Conservation (phyloP, 139 green algal genomes). For the Haematococcus lacustris region DNA sequence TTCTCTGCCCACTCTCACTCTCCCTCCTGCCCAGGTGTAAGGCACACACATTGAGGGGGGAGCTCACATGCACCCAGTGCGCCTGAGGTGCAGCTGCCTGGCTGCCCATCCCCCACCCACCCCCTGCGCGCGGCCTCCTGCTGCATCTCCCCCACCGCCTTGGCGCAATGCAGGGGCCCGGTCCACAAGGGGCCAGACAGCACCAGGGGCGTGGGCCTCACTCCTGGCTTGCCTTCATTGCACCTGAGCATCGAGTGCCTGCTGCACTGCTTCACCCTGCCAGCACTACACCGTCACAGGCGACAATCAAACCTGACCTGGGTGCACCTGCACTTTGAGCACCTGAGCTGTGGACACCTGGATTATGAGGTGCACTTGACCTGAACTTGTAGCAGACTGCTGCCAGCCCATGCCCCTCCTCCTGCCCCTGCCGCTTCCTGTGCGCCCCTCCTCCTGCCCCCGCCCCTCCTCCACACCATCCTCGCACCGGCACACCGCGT, state of each 20-base stretch:
- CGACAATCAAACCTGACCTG: not conserved
- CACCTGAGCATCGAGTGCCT: not conserved
- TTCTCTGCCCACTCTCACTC: no score
- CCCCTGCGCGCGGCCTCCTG: not conserved
- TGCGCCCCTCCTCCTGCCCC: no score
- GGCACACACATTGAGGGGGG: no score
- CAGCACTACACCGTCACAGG: not conserved
- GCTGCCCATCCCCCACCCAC: not conserved
- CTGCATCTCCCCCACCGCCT: conserved; percentile 27
- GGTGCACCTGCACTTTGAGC: not conserved
- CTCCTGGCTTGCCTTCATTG: no score
- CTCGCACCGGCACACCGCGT: conserved; percentile 1
- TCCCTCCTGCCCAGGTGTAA: no score
- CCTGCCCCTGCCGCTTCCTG: not conserved
- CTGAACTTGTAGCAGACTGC: no score
- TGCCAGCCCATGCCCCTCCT: not conserved
- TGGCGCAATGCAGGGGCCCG: conserved; percentile 41
- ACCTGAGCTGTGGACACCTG: not conserved
- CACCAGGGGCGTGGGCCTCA: conserved; percentile 12
- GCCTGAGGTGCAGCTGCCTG: not conserved
- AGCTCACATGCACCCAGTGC: no score
- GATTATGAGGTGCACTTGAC: no score
- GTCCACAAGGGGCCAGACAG: conserved; percentile 46
- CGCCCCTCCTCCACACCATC: no score
- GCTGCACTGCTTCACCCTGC: not conserved